Base-by-base conservation (phyloP, 176 grass and related monocot genomes). In the Canna indica region DNA sequence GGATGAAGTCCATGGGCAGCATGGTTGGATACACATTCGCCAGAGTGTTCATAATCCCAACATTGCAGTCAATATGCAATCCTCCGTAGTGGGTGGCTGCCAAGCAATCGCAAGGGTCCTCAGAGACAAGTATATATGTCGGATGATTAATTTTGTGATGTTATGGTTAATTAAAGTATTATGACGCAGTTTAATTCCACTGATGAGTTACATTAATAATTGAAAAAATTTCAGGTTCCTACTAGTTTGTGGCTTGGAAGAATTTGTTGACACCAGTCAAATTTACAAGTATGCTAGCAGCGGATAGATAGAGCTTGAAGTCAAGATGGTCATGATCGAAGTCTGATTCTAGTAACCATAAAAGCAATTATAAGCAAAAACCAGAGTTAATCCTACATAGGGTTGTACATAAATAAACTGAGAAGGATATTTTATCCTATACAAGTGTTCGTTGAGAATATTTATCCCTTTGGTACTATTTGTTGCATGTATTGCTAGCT, bases 21-120 rank as follows among this genome's bases (percentile, higher is more conserved):
- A 81, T 4, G 91, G 82, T 5, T 83, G 76, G 91, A 82, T 91
- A 32, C 91, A 95, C 36, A 59, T 95, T 59, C 74, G 85, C 56
- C 91, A 95, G 47, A 95, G 91, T 44, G 87, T 95, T 47, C 87
- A 91, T 56, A 88, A 90, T 68, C 87, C 87, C 10, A 91, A 95
- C 45, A 86, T 95, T 76, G 87, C 82, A 61, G 30, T 90, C 0
- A 91, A 88, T 70, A 78, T 91, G 75, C 87, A 95, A 46, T 88
- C 85, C 73, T 78, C 67, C 25, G 18, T 84, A 33, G 36, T 58
- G 53, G 87, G 85, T 72, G 87, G 87, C 16, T 95, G 87, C 69
- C 70, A 81, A 82, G 81, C 75, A 69, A 90, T 86, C 70, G 77
- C 77, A 47, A 77, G 18, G 77, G 72, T 70, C 79, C 68, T 95